Evolutionary conservation across 306 rosid species (phyloP).

Genomic region (Cicer bijugum): DNA sequence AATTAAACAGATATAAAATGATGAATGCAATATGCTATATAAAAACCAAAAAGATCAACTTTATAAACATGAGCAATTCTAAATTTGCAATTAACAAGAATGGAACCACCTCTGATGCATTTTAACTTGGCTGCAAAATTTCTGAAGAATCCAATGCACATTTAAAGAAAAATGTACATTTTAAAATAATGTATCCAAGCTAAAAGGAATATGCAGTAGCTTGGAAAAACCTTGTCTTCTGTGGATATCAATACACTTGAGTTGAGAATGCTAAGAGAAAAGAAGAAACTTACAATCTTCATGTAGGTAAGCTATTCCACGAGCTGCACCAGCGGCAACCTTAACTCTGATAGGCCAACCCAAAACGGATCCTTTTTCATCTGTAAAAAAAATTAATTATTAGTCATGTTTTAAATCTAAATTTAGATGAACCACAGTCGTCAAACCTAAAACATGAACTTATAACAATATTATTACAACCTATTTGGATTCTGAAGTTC

Average conservation of each 20-base stretch:
- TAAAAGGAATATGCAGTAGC: constrained; percentile 13
- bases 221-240: background rate
- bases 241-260: constrained; percentile 9
- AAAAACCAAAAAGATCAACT: constrained; percentile 20
- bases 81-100: constrained; percentile 21
- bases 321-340: constrained; percentile 96
- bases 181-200: constrained; percentile 26
- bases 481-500: constrained; percentile 6
- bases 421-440: constrained; percentile 25
- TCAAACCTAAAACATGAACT: constrained; percentile 35
- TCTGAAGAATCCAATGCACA: constrained; percentile 8
- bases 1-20: constrained; percentile 40
- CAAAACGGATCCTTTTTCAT: constrained; percentile 60
- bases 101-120: constrained; percentile 24
- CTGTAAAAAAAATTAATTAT: constrained; percentile 51
- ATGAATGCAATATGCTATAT: constrained; percentile 2
- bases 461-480: constrained; percentile 26
- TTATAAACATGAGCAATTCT: constrained; percentile 1
- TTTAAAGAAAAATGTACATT: constrained; percentile 13
- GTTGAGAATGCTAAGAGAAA: background rate
- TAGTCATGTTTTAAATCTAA: constrained; percentile 24
- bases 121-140: constrained; percentile 26
- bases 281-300: constrained; percentile 82
- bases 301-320: constrained; percentile 93
- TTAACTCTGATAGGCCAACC: constrained; percentile 85